Percentiles rank a stretch among this genome's conserved stretches.
Evolutionary conservation across 805 yeast species (phyloP).

Genomic region (Saccharomycopsis capsularis): DNA sequence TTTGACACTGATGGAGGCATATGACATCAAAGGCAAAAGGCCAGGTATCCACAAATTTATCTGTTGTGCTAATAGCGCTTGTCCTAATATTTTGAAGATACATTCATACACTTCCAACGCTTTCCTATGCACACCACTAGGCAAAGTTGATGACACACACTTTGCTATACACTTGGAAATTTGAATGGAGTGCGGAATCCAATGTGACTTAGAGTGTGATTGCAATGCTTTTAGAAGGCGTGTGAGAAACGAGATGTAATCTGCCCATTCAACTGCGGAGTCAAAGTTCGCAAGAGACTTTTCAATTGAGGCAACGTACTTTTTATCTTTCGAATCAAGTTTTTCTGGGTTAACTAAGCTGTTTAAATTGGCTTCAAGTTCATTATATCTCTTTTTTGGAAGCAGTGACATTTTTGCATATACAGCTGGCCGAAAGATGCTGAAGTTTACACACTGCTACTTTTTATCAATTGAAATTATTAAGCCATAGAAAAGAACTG

Average conservation of each 20-base stretch:
- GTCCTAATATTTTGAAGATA: slow-evolving; percentile 59
- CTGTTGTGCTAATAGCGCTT: slow-evolving; percentile 44
- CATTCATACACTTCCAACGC: slow-evolving; percentile 69
- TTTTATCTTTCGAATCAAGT: slow-evolving; percentile 54
- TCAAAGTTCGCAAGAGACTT: slow-evolving; percentile 72
- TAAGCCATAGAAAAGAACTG: too few relatives aligned
- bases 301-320: slow-evolving; percentile 60
- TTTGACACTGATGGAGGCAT: slow-evolving; percentile 83
- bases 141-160: slow-evolving; percentile 74
- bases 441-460: too few relatives aligned
- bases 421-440: too few relatives aligned
- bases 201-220: slow-evolving; percentile 34
- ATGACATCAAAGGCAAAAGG: slow-evolving; percentile 78
- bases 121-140: slow-evolving; percentile 94
- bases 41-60: slow-evolving; percentile 88
- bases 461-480: too few relatives aligned
- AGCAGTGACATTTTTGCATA: background rate
- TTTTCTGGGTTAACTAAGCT: slow-evolving; percentile 9
- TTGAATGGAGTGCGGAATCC: slow-evolving; percentile 58
- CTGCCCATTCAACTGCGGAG: slow-evolving; percentile 94
- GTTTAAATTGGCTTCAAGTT: slow-evolving; percentile 9
- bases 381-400: slow-evolving; percentile 6
- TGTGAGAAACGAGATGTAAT: slow-evolving; percentile 83
- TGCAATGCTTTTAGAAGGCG: slow-evolving; percentile 68
- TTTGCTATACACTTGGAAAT: slow-evolving; percentile 69